Conservation (phyloP, 805 yeast genomes). For the Scheffersomyces amazonensis region DNA sequence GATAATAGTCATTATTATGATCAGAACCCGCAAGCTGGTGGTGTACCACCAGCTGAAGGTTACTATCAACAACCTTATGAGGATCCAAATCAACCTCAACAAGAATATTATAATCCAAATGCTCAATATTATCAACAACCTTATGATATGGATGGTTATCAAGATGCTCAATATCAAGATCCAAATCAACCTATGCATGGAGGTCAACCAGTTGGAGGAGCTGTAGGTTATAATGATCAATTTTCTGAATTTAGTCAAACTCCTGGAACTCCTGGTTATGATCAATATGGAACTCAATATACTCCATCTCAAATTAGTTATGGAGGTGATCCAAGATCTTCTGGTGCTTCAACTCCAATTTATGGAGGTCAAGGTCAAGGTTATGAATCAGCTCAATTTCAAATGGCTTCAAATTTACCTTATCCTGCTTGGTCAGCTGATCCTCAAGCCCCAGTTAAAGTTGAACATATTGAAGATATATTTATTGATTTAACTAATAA, state of each 20-base stretch:
- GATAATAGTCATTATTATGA: conserved; percentile 49
- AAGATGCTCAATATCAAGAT: conserved; percentile 28
- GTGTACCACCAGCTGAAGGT: conserved; percentile 16
- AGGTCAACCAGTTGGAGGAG: conserved; percentile 11
- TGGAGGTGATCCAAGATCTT: conserved; percentile 73
- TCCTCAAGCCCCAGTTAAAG: conserved; percentile 78
- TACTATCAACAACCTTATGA: conserved; percentile 32
- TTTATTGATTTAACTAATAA: conserved; percentile 79
- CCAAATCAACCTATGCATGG: conserved; percentile 42
- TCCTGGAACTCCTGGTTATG: conserved; percentile 65
- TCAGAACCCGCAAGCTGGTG: conserved; percentile 38
- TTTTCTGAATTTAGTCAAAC: conserved; percentile 58
- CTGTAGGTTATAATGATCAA: conserved; percentile 46
- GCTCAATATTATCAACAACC: conserved; percentile 50
- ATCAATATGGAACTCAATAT: conserved; percentile 66
- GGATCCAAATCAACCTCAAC: conserved; percentile 19
- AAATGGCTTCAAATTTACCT: conserved; percentile 81
- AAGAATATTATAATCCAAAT: conserved; percentile 53
- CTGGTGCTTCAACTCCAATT: conserved; percentile 94
- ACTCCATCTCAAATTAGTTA: conserved; percentile 87
- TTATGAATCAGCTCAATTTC: conserved; percentile 61
- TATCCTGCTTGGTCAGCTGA: conserved; percentile 99
- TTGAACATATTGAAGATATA: conserved; percentile 82
- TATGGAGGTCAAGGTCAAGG: conserved; percentile 65
- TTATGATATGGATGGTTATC: conserved; percentile 47